Conservation (phyloP, 2,329 filamentous ascomycete genomes). For the Helicocarpus griseus region DNA sequence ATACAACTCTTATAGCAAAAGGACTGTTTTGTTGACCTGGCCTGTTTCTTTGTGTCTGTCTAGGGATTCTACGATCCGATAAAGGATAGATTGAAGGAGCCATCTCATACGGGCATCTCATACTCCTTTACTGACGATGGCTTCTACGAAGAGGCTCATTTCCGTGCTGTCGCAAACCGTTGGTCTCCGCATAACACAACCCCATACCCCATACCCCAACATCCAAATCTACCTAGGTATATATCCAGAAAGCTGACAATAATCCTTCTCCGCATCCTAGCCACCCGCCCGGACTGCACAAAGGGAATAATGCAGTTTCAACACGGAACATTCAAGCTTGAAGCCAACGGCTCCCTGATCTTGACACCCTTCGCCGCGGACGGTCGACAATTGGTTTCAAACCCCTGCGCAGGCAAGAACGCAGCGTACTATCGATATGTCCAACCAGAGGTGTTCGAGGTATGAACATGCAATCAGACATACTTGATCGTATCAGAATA, state of each 20-base stretch:
- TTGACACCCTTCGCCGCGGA: slow-evolving; percentile 55
- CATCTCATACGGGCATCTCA: slow-evolving; percentile 56
- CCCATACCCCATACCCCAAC: neutral
- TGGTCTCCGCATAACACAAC: slow-evolving; percentile 23
- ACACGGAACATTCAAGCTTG: slow-evolving; percentile 53
- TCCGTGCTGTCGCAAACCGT: slow-evolving; percentile 61
- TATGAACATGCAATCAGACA: slow-evolving; percentile 22
- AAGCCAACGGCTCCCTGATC: slow-evolving; percentile 48
- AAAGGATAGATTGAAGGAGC: slow-evolving; percentile 57
- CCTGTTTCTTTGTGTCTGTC: slow-evolving; percentile 6
- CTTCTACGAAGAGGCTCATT: slow-evolving; percentile 60
- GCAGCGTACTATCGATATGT: slow-evolving; percentile 58
- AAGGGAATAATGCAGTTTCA: slow-evolving; percentile 63
- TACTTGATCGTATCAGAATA: neutral
- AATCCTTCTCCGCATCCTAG: slow-evolving; percentile 25
- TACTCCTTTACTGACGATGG: slow-evolving; percentile 64
- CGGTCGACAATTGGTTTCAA: slow-evolving; percentile 56
- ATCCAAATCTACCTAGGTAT: slow-evolving; percentile 6
- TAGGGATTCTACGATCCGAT: slow-evolving; percentile 62
- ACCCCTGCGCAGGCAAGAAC: slow-evolving; percentile 50
- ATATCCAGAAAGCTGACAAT: neutral
- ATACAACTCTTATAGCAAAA: neutral
- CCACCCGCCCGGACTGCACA: slow-evolving; percentile 51
- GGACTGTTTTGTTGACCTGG: neutral
- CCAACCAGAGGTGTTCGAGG: slow-evolving; percentile 53